These are phyloP conservation scores for Amphicarpaea edgeworthii DNA, from an alignment of 306 rosid species.

Conservation along the genomic window DNA sequence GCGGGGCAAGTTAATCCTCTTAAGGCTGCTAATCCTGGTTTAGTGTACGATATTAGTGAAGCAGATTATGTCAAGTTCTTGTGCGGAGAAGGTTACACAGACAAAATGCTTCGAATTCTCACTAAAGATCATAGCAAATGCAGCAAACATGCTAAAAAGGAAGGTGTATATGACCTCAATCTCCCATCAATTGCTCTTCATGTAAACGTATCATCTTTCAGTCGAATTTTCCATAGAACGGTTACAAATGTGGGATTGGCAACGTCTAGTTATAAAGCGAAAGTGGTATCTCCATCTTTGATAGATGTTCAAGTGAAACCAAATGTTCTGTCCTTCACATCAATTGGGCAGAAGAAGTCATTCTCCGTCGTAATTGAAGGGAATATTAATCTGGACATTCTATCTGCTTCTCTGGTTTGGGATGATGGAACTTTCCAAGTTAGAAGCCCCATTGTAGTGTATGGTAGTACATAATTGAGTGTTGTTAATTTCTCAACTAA, in stretches of 20 bases:
- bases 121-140: conserved; percentile 30
- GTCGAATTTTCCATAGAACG: conserved; percentile 25
- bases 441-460: conserved; percentile 52
- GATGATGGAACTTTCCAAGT: conserved; percentile 49
- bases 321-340: conserved; percentile 41
- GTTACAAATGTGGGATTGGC: conserved; percentile 39
- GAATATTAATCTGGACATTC: not conserved
- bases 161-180: conserved; percentile 43
- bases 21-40: conserved; percentile 56
- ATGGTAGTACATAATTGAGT: too few species aligned
- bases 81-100: conserved; percentile 52
- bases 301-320: conserved; percentile 49
- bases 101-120: not conserved
- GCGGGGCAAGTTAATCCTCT: conserved; percentile 55
- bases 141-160: not conserved
- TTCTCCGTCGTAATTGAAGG: conserved; percentile 47
- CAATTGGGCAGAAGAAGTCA: conserved; percentile 38
- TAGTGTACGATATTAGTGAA: conserved; percentile 49
- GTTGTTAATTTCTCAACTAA: too few species aligned
- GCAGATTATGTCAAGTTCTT: conserved; percentile 49
- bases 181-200: conserved; percentile 61
- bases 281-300: conserved; percentile 8
- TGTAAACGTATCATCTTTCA: not conserved
- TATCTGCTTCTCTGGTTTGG: conserved; percentile 52
- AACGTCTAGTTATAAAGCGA: conserved; percentile 33